phyloP scores from a whole-genome alignment of 2,329 filamentous ascomycete species.

The Gaeumannomyces sp. region DNA sequence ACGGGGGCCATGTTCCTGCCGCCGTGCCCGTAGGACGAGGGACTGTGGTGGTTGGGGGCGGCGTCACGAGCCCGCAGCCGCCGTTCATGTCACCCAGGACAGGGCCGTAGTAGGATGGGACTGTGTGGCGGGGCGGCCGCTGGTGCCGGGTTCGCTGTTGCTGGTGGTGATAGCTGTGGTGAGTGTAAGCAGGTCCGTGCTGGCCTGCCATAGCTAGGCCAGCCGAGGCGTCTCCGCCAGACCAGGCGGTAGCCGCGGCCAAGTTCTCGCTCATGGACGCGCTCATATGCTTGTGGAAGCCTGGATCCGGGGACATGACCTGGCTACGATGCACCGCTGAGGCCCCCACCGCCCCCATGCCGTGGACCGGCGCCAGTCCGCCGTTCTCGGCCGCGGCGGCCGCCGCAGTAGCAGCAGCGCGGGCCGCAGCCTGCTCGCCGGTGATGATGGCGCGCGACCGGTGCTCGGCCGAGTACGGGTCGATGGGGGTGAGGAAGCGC shows the following conservation, averaged over 20 bases:
- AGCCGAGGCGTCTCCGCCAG: constrained; percentile 8
- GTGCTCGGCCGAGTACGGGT: constrained; percentile 53
- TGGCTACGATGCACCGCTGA: constrained; percentile 28
- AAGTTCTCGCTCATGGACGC: constrained; percentile 54
- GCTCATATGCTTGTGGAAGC: constrained; percentile 44
- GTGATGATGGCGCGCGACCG: constrained; percentile 39
- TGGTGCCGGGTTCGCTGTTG: neutral
- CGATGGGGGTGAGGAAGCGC: constrained; percentile 56
- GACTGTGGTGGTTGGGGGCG: neutral
- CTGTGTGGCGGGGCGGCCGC: neutral
- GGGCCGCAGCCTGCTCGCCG: constrained; percentile 14
- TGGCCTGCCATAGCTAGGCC: constrained; percentile 6
- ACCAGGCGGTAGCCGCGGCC: constrained; percentile 32
- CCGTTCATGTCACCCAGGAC: constrained; percentile 6
- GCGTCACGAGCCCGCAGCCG: constrained; percentile 8
- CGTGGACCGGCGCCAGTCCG: constrained; percentile 9
- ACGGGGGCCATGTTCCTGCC: neutral
- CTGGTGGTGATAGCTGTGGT: constrained; percentile 12
- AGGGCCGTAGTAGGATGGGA: constrained; percentile 10
- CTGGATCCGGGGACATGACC: constrained; percentile 48
- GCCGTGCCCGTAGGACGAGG: constrained; percentile 2
- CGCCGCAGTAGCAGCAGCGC: constrained; percentile 10
- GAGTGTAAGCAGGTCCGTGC: constrained; percentile 2
- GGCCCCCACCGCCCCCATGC: constrained; percentile 1
- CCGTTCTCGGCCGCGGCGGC: constrained; percentile 6